Base-by-base conservation (phyloP, 176 grass and related monocot genomes). In the barley (Hordeum vulgare) region DNA sequence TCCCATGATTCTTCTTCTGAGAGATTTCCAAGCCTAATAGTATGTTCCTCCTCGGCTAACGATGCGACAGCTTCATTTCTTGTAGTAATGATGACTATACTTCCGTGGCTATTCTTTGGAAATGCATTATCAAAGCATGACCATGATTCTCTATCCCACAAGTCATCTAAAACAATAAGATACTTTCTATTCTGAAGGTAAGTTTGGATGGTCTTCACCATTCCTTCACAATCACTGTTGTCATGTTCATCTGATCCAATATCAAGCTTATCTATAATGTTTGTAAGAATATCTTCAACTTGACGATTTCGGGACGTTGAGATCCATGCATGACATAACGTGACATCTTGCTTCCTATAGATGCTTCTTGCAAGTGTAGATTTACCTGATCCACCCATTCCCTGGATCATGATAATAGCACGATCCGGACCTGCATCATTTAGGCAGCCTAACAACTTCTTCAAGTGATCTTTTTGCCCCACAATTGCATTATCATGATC, bases 321-420 rank as follows among this genome's bases (percentile, higher is more conserved):
- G 18, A 85, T 41, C 89, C 89, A 88, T 39, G 80, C 60, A 9
- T 18, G 37, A 4, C 81, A 82, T 24, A 31, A 87, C 75, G 12
- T 77, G 14, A 80, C 41, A 23, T 18, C 25, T 18, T 53, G 14
- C n/a, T 91, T 62, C 29, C 49, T 84, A 36, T 75, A 87, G 39
- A 83, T 18, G 2, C 31, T 60, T 2, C 53, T 86, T 24, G 80
- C 57, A 3, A 90, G 54, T 4, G 79, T 59, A 27, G 88, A 86
- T 71, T 90, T 90, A 4, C 88, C 88, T 74, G 80, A 35, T 10
- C 84, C 88, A 29, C 83, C 88, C 83, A 90, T 90, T 4, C 84
- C 88, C 9, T 29, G 66, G 7, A 86, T 90, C 37, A 39, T 7
- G 84, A 81, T 11, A 90, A 66, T 14, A 9, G 23, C 11, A 11